Conservation (phyloP, 2,329 filamentous ascomycete genomes). For the Arthrobotrys conoides region DNA sequence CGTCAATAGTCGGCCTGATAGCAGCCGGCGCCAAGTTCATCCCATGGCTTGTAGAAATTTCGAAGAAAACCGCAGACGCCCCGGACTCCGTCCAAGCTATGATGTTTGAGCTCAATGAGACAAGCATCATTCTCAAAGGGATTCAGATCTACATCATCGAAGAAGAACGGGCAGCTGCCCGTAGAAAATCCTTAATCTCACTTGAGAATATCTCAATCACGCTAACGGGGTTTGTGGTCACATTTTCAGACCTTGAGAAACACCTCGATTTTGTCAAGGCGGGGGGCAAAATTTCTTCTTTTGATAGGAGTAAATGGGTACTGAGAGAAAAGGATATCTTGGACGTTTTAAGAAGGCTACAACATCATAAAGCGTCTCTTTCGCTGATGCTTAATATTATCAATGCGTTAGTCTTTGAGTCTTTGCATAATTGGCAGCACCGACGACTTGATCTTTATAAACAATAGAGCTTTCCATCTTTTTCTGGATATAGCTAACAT, state of each 20-base stretch:
- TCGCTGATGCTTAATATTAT: constrained; percentile 38
- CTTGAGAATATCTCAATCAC: constrained; percentile 33
- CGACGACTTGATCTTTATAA: no score
- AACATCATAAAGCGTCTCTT: constrained; percentile 39
- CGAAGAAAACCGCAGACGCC: constrained; percentile 8
- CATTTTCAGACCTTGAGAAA: constrained; percentile 32
- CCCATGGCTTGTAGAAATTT: constrained; percentile 14
- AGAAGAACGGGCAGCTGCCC: neutral
- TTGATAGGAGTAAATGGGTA: constrained; percentile 30
- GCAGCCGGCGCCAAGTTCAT: constrained; percentile 20
- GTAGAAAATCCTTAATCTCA: constrained; percentile 19
- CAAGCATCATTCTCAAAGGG: constrained; percentile 12
- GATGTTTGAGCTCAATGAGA: constrained; percentile 28
- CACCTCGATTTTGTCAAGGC: constrained; percentile 20
- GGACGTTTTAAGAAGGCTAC: constrained; percentile 25
- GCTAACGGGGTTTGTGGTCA: constrained; percentile 29
- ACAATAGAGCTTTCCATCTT: no score
- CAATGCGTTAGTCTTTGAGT: constrained; percentile 16
- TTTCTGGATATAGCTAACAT: no score
- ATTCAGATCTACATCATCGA: constrained; percentile 25
- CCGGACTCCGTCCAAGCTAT: constrained; percentile 16
- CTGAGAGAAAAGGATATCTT: constrained; percentile 33
- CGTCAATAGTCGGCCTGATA: constrained; percentile 31
- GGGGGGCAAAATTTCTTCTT: constrained; percentile 1
- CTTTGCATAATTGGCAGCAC: no score